Percentiles rank a stretch among this genome's conserved stretches.
Conservation (phyloP, 768 basidiomycete genomes). For the Melanogaster broomeanus region DNA sequence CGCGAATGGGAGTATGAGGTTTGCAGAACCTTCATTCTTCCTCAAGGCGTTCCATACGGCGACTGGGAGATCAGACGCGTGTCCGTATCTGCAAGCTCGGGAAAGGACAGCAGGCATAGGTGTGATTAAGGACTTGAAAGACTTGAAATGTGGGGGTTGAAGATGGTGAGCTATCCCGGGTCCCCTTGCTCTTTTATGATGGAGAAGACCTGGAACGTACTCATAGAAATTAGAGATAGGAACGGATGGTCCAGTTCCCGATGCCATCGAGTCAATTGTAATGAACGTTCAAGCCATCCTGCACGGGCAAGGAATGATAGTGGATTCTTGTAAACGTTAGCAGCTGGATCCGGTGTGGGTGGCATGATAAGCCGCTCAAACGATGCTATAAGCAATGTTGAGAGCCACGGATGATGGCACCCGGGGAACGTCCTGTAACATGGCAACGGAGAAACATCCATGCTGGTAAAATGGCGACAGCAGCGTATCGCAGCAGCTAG, state of each 20-base stretch:
- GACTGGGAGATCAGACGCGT: constrained; percentile 16
- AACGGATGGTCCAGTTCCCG: neutral
- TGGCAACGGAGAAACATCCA: neutral
- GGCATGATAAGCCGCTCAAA: neutral
- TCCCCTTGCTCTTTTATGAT: constrained; percentile 7
- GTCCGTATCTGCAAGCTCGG: constrained; percentile 2
- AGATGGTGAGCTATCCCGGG: neutral
- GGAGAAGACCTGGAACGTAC: neutral
- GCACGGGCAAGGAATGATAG: constrained; percentile 8
- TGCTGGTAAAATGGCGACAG: neutral
- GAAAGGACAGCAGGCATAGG: constrained; percentile 17
- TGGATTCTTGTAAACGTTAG: constrained; percentile 6
- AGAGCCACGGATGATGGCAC: constrained; percentile 12
- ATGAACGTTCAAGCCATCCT: constrained; percentile 19
- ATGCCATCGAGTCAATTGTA: neutral
- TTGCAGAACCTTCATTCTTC: constrained; percentile 35
- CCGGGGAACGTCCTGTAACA: constrained; percentile 1
- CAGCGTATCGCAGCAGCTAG: neutral
- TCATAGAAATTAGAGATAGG: neutral
- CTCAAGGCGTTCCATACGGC: constrained; percentile 33
- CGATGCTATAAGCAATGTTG: neutral
- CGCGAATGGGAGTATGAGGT: constrained; percentile 44
- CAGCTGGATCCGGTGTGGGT: neutral
- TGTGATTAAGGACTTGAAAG: constrained; percentile 16
- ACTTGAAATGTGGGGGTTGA: constrained; percentile 13